phyloP scores from a whole-genome alignment of 176 grass and related monocot species.

The Oryza punctata region DNA sequence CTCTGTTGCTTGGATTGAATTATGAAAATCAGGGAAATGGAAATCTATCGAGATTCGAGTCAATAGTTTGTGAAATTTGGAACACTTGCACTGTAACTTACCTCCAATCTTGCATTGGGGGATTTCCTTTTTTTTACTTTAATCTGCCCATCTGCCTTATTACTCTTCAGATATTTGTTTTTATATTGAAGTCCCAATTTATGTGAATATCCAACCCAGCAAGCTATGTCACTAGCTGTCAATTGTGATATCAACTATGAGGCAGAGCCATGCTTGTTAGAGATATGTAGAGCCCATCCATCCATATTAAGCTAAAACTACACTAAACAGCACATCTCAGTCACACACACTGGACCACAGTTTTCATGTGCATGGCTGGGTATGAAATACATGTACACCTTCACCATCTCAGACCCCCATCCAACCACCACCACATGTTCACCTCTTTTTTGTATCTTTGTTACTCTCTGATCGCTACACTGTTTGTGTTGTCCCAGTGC shows the following conservation, averaged over 20 bases:
- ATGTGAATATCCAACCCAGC: not conserved
- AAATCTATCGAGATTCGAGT: not conserved
- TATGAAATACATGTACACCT: slow-evolving; percentile 36
- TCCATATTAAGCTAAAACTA: not conserved
- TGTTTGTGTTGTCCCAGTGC: not conserved
- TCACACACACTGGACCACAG: slow-evolving; percentile 19
- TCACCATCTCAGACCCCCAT: slow-evolving; percentile 24
- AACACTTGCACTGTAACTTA: not conserved
- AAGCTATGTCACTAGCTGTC: not conserved
- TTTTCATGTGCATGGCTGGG: slow-evolving; percentile 8
- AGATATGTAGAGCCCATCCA: not conserved
- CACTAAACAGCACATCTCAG: not conserved
- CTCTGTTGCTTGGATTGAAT: slow-evolving; percentile 4
- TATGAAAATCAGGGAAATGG: not conserved
- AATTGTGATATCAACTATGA: not conserved
- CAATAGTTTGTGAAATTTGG: not conserved
- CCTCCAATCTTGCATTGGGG: not conserved
- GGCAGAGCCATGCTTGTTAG: not conserved
- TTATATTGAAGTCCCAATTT: not conserved
- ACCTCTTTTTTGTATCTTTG: not conserved
- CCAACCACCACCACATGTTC: slow-evolving; percentile 40
- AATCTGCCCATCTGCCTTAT: not conserved
- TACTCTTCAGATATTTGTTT: not conserved
- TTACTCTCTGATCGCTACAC: not conserved
- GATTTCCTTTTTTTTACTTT: not conserved